Conservation (phyloP, 371 early-diverging fungal species). For the Chytridium lagenaria region DNA sequence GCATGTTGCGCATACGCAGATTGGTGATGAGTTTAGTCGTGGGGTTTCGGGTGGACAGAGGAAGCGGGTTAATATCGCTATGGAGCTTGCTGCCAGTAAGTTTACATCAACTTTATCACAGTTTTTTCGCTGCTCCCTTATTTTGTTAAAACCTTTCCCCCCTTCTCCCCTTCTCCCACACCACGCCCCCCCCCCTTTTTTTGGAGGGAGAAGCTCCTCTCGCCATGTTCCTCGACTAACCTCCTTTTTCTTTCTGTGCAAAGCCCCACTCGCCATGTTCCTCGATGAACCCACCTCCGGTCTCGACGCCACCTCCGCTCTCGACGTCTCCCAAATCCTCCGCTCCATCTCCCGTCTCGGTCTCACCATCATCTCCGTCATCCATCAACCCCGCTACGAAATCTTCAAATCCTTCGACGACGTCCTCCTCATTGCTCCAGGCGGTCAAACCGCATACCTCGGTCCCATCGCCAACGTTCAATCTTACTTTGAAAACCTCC, state of each 20-base stretch:
- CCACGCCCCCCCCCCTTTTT: conserved; percentile 7
- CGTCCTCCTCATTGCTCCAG: conserved; percentile 78
- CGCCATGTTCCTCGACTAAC: conserved; percentile 89
- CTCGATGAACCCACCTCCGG: conserved; percentile 93
- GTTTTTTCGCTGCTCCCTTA: not conserved
- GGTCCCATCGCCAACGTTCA: conserved; percentile 55
- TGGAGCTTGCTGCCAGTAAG: conserved; percentile 67
- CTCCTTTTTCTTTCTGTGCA: conserved; percentile 87
- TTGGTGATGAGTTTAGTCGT: conserved; percentile 68
- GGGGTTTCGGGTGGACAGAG: conserved; percentile 85
- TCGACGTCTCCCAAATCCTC: conserved; percentile 42
- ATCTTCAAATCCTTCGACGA: conserved; percentile 90
- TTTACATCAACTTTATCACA: too few relatives aligned
- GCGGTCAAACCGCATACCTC: conserved; percentile 79
- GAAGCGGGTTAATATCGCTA: conserved; percentile 89
- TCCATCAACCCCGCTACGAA: conserved; percentile 92
- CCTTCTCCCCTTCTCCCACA: not conserved
- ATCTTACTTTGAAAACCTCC: conserved; percentile 44
- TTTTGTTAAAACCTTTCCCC: not conserved
- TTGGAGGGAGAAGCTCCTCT: conserved; percentile 28
- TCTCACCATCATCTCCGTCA: conserved; percentile 84
- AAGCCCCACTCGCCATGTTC: conserved; percentile 65
- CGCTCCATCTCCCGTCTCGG: conserved; percentile 37
- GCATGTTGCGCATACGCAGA: conserved; percentile 78
- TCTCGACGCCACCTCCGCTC: conserved; percentile 71